These are phyloP conservation scores for Gracilaria gracilis DNA, from an alignment of 23 red algal species.

Conservation along the genomic window DNA sequence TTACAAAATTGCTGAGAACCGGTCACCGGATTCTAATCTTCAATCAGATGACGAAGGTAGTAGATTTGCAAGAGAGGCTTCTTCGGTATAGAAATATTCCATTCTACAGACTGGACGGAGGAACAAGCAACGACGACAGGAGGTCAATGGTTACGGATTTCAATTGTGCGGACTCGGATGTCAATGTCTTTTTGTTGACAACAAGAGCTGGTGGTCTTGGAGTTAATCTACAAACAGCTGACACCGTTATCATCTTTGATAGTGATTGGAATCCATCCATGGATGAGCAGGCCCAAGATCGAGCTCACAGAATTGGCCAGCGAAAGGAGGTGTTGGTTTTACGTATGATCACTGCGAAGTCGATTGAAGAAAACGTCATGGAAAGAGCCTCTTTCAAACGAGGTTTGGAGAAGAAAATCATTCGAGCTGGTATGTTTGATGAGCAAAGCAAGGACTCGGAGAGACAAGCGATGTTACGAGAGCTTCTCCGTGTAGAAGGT, in stretches of 20 bases:
- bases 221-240: constrained; percentile 98
- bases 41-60: constrained; percentile 99
- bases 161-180: constrained; percentile 74
- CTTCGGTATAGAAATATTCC: constrained; percentile 83
- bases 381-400: constrained; percentile 93
- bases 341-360: constrained; percentile 90
- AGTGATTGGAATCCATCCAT: constrained; percentile 99
- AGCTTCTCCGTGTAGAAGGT: constrained; percentile 82
- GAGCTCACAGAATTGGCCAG: constrained; percentile 99
- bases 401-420: constrained; percentile 98
- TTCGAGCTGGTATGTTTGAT: constrained; percentile 99
- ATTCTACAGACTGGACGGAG: constrained; percentile 92
- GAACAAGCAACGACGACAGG: constrained; percentile 86
- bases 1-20: constrained; percentile 89
- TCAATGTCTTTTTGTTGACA: constrained; percentile 97
- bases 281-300: constrained; percentile 98
- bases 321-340: constrained; percentile 86
- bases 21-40: constrained; percentile 97
- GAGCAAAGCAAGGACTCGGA: constrained; percentile 90
- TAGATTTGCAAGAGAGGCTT: constrained; percentile 96
- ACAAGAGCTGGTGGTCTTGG: constrained; percentile 97
- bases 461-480: constrained; percentile 86
- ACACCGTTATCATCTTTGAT: constrained; percentile 99
- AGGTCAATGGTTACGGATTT: constrained; percentile 90
- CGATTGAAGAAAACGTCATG: constrained; percentile 93